These are phyloP conservation scores for Drechmeria coniospora DNA, from an alignment of 2,329 filamentous ascomycete species.

Conservation along the genomic window DNA sequence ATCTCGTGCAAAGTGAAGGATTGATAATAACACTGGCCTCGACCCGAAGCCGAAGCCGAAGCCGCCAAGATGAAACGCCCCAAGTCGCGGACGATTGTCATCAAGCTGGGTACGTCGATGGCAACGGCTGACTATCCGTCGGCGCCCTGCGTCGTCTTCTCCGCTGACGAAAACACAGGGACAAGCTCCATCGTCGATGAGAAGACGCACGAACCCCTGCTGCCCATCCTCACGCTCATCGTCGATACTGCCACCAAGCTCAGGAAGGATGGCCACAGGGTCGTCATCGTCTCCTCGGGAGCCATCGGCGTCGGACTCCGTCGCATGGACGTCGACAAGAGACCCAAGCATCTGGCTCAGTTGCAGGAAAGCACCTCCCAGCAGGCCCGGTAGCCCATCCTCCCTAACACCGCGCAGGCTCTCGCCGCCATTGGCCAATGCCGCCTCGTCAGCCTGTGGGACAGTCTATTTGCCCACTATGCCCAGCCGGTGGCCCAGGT, in stretches of 20 bases:
- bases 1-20: too few relatives aligned
- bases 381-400: too few relatives aligned
- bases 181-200: constrained; percentile 99
- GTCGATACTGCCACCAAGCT: constrained; percentile 86
- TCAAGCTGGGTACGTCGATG: constrained; percentile 67
- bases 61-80: constrained; percentile 46
- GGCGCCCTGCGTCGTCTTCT: not conserved
- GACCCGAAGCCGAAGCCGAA: too few relatives aligned
- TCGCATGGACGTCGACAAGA: constrained; percentile 73
- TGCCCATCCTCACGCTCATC: constrained; percentile 81
- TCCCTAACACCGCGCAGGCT: constrained; percentile 36
- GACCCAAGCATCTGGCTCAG: constrained; percentile 80
- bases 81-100: constrained; percentile 48
- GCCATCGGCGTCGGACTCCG: constrained; percentile 89
- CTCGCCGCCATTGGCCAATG: constrained; percentile 94
- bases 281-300: constrained; percentile 92
- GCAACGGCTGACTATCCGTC: too few relatives aligned
- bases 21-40: too few relatives aligned
- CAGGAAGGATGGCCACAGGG: constrained; percentile 78
- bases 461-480: constrained; percentile 76
- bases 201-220: constrained; percentile 78
- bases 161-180: constrained; percentile 36
- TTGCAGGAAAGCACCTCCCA: constrained; percentile 53
- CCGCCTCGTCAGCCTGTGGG: constrained; percentile 88
- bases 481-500: constrained; percentile 89